These are phyloP conservation scores for Verbena officinalis DNA, from an alignment of 257 asterid genomes.

Conservation along the genomic window DNA sequence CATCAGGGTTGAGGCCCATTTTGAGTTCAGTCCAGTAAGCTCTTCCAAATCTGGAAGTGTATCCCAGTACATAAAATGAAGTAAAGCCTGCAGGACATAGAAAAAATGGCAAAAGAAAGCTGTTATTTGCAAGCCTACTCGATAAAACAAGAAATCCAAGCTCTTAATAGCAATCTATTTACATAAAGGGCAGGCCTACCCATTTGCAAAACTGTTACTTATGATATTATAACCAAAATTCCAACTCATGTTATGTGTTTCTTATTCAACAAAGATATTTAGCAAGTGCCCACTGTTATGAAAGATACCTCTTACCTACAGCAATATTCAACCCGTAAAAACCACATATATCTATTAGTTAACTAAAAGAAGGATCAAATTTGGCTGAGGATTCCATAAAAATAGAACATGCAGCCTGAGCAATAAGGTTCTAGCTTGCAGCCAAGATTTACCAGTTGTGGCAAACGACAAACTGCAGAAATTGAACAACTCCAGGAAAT, in stretches of 20 bases:
- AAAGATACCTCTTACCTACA: neutral
- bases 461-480: neutral
- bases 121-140: constrained; percentile 29
- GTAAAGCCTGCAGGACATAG: constrained; percentile 60
- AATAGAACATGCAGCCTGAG: neutral
- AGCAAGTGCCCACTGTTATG: neutral
- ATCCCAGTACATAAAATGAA: constrained; percentile 93
- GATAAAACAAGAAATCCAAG: constrained; percentile 25
- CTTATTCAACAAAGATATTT: neutral
- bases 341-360: neutral
- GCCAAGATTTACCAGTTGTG: neutral
- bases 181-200: neutral
- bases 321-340: neutral
- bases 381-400: neutral
- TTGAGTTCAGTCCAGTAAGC: constrained; percentile 80
- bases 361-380: neutral
- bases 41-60: constrained; percentile 82
- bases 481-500: neutral
- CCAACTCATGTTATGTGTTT: neutral
- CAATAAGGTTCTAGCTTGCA: neutral
- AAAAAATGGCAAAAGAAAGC: neutral
- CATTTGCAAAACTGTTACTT: neutral
- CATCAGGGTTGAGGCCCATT: constrained; percentile 92
- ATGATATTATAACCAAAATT: neutral
- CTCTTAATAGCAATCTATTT: neutral